Conservation (phyloP, 768 basidiomycete species). For the Cystobasidium ongulense region DNA sequence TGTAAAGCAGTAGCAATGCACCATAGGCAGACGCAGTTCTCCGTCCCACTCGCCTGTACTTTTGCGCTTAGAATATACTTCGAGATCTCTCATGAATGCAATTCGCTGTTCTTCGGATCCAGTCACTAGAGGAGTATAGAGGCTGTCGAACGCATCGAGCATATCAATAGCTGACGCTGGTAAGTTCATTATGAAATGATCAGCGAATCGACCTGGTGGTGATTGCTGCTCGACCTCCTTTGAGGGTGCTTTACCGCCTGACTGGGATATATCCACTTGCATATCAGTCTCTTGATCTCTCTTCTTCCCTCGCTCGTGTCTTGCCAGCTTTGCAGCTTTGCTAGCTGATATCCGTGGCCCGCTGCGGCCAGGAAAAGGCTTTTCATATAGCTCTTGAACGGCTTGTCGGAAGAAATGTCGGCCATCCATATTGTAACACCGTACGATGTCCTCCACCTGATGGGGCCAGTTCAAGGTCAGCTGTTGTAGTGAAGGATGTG, state of each 20-base stretch:
- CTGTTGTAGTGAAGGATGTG: too few species aligned
- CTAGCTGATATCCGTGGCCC: background rate
- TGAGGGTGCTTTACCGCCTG: background rate
- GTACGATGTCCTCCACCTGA: constrained; percentile 64
- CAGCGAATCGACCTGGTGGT: constrained; percentile 54
- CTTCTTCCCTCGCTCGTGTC: background rate
- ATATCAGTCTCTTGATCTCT: background rate
- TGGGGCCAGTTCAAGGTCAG: background rate
- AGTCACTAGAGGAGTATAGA: constrained; percentile 49
- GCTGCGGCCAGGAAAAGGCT: constrained; percentile 55
- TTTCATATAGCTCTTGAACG: constrained; percentile 52
- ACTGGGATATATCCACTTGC: background rate
- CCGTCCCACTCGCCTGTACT: constrained; percentile 49
- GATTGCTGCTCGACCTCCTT: background rate
- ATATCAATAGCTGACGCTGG: constrained; percentile 86
- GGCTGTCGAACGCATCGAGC: constrained; percentile 75
- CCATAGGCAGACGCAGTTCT: constrained; percentile 65
- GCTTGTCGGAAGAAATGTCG: constrained; percentile 67
- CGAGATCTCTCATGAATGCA: background rate
- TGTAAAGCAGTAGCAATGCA: constrained; percentile 96
- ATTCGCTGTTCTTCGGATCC: background rate
- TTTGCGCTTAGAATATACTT: constrained; percentile 38
- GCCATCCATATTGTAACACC: constrained; percentile 74
- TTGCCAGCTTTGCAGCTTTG: constrained; percentile 15
- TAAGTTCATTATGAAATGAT: constrained; percentile 96